phyloP scores from a whole-genome alignment of 768 basidiomycete genomes.

The Lactarius tabidus region DNA sequence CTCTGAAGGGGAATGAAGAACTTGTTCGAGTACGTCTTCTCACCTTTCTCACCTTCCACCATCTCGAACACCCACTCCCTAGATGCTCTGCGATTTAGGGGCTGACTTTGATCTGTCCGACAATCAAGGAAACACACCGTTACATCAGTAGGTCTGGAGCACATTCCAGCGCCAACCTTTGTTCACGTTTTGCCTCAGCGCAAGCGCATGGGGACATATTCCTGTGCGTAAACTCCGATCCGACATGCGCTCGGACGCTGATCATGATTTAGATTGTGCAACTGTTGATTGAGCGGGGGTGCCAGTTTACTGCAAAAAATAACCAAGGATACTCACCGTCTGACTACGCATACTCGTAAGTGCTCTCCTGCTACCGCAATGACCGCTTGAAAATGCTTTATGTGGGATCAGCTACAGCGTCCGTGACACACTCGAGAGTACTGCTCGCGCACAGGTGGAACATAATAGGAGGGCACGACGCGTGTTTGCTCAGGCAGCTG shows the following conservation, averaged over 20 bases:
- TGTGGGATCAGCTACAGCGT: conserved; percentile 56
- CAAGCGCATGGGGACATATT: conserved; percentile 84
- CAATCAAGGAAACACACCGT: conserved; percentile 85
- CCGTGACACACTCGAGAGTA: conserved; percentile 72
- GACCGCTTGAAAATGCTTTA: conserved; percentile 24
- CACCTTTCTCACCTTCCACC: conserved; percentile 22
- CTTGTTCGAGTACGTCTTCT: conserved; percentile 66
- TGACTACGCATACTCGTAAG: conserved; percentile 90
- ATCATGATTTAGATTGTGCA: conserved; percentile 59
- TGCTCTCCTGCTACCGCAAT: conserved; percentile 21
- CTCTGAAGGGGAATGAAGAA: conserved; percentile 85
- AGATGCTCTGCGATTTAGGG: conserved; percentile 90
- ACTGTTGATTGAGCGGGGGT: conserved; percentile 84
- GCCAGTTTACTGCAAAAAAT: conserved; percentile 77
- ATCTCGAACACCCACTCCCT: conserved; percentile 18
- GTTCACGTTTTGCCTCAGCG: conserved; percentile 42
- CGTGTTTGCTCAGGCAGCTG: conserved; percentile 70
- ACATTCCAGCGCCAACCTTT: background rate
- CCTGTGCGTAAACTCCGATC: conserved; percentile 45
- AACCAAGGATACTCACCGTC: conserved; percentile 89
- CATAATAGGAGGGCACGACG: conserved; percentile 72
- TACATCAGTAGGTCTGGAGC: conserved; percentile 74
- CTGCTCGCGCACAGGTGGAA: conserved; percentile 75
- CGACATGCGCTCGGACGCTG: conserved; percentile 25
- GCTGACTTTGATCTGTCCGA: conserved; percentile 90